A percentile compares a stretch with the other conserved stretches of the same genome.
Evolutionary conservation across 441 rosid species (phyloP).

Genomic region (Breynia disticha): DNA sequence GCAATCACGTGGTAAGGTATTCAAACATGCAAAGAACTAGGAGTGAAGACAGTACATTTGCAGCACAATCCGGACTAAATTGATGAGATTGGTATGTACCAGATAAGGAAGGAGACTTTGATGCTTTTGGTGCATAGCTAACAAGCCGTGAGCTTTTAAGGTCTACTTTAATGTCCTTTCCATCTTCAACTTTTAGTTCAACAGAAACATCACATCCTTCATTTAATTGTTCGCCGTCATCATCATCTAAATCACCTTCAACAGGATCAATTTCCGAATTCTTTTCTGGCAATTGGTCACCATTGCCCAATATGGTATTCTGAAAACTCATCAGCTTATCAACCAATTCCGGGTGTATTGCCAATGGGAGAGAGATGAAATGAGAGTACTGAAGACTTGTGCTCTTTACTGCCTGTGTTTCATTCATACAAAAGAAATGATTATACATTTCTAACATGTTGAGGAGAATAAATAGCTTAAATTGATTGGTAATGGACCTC

Average conservation of each 20-base stretch:
- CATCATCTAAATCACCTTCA: conserved; percentile 31
- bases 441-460: background rate
- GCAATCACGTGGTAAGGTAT: background rate
- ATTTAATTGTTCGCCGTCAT: conserved; percentile 13
- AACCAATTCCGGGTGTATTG: conserved; percentile 66
- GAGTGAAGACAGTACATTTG: conserved; percentile 5
- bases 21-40: background rate
- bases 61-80: conserved; percentile 2
- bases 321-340: conserved; percentile 67
- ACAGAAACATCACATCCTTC: conserved; percentile 27
- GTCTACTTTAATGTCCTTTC: conserved; percentile 39
- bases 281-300: conserved; percentile 18
- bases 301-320: conserved; percentile 46
- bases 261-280: conserved; percentile 25
- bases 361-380: conserved; percentile 85
- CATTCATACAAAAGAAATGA: background rate
- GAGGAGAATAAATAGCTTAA: background rate
- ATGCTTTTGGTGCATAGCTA: conserved; percentile 52
- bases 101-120: conserved; percentile 32
- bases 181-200: conserved; percentile 42
- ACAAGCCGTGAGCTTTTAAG: conserved; percentile 42
- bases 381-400: conserved; percentile 73
- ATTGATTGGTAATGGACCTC: conserved; percentile 39
- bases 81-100: conserved; percentile 27
- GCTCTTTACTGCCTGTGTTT: conserved; percentile 54